Conservation (phyloP, 208 protist genomes). For the Lotmaria passim region DNA sequence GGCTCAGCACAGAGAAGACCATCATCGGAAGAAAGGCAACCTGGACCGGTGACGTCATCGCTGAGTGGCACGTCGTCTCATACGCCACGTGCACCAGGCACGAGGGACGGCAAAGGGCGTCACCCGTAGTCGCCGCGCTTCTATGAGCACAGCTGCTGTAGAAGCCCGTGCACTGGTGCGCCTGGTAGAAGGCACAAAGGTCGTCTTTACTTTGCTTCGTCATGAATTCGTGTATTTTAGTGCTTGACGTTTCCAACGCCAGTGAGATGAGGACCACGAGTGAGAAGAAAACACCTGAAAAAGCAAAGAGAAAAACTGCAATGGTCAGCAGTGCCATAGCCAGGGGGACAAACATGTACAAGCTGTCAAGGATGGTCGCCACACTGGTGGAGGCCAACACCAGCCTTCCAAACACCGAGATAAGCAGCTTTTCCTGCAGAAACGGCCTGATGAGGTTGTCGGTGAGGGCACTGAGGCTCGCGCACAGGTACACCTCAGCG, state of each 20-base stretch:
- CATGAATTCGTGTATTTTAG: background rate
- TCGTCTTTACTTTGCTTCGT: background rate
- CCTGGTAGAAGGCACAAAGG: slow-evolving; percentile 14
- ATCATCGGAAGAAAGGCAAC: too few relatives aligned
- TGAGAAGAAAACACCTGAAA: slow-evolving; percentile 26
- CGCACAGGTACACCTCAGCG: background rate
- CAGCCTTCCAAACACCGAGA: background rate
- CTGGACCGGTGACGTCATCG: too few relatives aligned
- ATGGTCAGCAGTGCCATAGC: slow-evolving; percentile 5
- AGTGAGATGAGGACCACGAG: background rate
- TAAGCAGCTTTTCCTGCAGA: background rate
- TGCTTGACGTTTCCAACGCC: background rate
- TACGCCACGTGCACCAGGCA: background rate
- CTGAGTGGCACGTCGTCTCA: too few relatives aligned
- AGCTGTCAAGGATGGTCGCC: slow-evolving; percentile 8
- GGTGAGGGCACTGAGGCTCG: background rate
- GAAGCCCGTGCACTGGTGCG: slow-evolving; percentile 10
- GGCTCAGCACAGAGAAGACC: too few relatives aligned
- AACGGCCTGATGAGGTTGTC: background rate
- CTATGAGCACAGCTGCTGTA: background rate
- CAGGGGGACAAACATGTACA: slow-evolving; percentile 49
- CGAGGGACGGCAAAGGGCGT: background rate
- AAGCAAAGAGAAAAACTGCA: slow-evolving; percentile 6
- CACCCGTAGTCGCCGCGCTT: background rate
- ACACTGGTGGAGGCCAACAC: background rate